Percentiles rank a stretch among this genome's conserved stretches.
These are phyloP conservation scores for Paecilomyces fulvus DNA, from an alignment of 2,329 filamentous ascomycete species.

Conservation along the genomic window DNA sequence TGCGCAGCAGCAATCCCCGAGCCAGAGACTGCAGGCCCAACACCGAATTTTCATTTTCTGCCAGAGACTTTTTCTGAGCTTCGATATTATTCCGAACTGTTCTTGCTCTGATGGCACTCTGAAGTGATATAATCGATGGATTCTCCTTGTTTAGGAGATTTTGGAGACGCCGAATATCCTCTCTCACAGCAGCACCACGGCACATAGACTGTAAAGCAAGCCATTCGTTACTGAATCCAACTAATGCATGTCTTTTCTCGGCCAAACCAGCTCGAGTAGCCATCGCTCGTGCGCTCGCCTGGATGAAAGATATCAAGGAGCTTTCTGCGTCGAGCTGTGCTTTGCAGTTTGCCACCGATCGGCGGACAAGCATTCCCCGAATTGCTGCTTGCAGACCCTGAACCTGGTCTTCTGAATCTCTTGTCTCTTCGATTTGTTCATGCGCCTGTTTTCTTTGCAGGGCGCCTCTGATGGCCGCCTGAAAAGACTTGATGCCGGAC, in stretches of 20 bases:
- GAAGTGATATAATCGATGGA: conserved; percentile 8
- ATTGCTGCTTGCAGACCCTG: conserved; percentile 49
- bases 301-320: conserved; percentile 23
- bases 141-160: conserved; percentile 1
- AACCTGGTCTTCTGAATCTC: conserved; percentile 57
- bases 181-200: conserved; percentile 30
- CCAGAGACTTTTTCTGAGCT: conserved; percentile 30
- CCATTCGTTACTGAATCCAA: conserved; percentile 33
- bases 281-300: conserved; percentile 27
- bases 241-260: conserved; percentile 33
- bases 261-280: conserved; percentile 31
- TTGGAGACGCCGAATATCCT: conserved; percentile 8
- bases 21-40: conserved; percentile 45
- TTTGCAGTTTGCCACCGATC: conserved; percentile 16
- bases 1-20: conserved; percentile 34
- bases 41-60: conserved; percentile 35
- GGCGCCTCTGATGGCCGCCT: conserved; percentile 48
- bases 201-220: conserved; percentile 37
- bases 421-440: conserved; percentile 52
- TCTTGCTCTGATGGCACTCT: conserved; percentile 17
- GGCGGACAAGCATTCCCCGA: conserved; percentile 47
- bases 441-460: conserved; percentile 32
- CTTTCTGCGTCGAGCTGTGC: conserved; percentile 18
- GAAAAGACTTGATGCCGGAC: conserved; percentile 40
- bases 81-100: conserved; percentile 23